Evolutionary conservation across 2,329 filamentous ascomycete genomes (phyloP), one percentile per base, ranked within the genome.

Genomic region (Trichoderma koningiopsis): DNA sequence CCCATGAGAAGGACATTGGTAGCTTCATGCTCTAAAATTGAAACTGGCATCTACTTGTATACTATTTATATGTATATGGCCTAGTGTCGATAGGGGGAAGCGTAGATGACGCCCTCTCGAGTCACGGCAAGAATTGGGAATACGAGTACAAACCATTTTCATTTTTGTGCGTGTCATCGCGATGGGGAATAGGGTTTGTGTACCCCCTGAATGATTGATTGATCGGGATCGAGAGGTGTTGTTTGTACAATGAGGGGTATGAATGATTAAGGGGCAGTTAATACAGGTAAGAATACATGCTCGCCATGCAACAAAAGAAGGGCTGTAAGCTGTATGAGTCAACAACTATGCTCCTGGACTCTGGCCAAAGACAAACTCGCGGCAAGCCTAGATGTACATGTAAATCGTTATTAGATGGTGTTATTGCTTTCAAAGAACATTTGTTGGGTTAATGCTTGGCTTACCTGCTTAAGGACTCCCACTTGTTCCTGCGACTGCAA

Each of bases 401-500:
- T 6, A 53, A 35, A 53, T 43, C 19, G 59, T 68, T 64, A 68
- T 37, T 16, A 58, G 33, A 56, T n/a, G 13, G 8, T 22, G 8
- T 22, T 35, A 57, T 37, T 37, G 16, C 35, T 60, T 49, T 3
- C 6, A n/a, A 13, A 40, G 22, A 31, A 33, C 19, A n/a, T 4
- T 13, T 16, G 19, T 11, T 33, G 31, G 8, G 33, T 0, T 11
- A 33, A 11, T 1, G 27, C 8, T 13, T 49, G 84, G 84, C 88
- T 79, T 82, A 91, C 89, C 70, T 82, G 79, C 78, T 87, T 88
- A 73, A 91, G 82, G 43, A 89, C 83, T 79, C 89, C 86, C 68
- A 97, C 87, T 77, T 92, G 90, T 77, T 92, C 89, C 74, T 90
- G 88, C 1, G 93, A 94, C 76, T 94, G 92, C 74, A 91, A 84